Percentiles rank a stretch among this genome's conserved stretches.
These are phyloP conservation scores for Hsuehochloa calcarea DNA, from an alignment of 176 grass and related monocot species.

Conservation along the genomic window DNA sequence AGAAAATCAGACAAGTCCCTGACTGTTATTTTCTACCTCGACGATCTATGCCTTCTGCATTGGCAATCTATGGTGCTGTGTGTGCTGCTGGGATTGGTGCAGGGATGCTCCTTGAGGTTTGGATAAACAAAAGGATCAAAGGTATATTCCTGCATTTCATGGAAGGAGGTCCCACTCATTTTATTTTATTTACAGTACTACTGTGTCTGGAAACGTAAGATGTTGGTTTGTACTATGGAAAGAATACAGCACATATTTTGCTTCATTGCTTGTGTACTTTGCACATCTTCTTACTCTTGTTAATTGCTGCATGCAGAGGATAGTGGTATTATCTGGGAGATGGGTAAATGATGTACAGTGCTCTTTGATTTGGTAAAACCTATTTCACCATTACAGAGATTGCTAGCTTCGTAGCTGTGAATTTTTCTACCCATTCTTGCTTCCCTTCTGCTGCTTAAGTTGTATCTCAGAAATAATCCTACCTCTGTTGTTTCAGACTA, in stretches of 20 bases:
- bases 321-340: constrained; percentile 71
- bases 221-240: background rate
- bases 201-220: background rate
- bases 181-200: background rate
- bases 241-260: background rate
- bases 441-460: background rate
- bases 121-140: constrained; percentile 91
- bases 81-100: constrained; percentile 73
- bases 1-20: constrained; percentile 91
- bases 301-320: constrained; percentile 70
- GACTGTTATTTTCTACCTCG: constrained; percentile 85
- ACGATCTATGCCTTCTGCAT: constrained; percentile 52
- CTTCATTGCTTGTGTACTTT: constrained; percentile 3
- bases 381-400: background rate
- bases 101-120: constrained; percentile 82
- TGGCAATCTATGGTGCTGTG: constrained; percentile 53
- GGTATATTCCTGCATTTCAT: constrained; percentile 42
- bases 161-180: background rate
- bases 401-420: background rate
- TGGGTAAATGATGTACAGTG: constrained; percentile 43
- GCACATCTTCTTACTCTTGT: constrained; percentile 32
- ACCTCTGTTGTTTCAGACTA: background rate
- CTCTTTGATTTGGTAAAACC: background rate
- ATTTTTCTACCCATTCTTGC: background rate
- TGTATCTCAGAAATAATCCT: background rate